Evolutionary conservation across 2,329 filamentous ascomycete species (phyloP).

Genomic region (Colletotrichum musicola): DNA sequence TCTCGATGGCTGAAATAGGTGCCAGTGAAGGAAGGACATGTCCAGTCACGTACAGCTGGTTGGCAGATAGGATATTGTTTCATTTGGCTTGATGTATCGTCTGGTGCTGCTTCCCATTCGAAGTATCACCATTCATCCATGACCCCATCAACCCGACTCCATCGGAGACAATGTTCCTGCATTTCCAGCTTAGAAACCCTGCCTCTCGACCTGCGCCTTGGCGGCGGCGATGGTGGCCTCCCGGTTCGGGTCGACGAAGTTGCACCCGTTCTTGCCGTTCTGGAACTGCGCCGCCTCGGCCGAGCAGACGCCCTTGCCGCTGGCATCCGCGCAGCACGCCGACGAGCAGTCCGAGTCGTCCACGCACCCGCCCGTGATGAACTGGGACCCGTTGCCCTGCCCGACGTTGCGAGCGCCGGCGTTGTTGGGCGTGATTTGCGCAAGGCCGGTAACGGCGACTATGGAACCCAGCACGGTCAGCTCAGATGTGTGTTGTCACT

Average conservation of each 20-base stretch:
- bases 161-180: slow-evolving; percentile 5
- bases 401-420: slow-evolving; percentile 38
- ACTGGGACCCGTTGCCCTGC: slow-evolving; percentile 42
- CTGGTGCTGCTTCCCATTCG: too few species aligned
- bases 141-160: neutral
- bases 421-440: slow-evolving; percentile 43
- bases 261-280: slow-evolving; percentile 50
- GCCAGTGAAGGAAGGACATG: too few species aligned
- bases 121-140: neutral
- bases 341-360: slow-evolving; percentile 45
- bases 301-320: slow-evolving; percentile 46
- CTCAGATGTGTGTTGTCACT: neutral
- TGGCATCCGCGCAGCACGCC: slow-evolving; percentile 46
- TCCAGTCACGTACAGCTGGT: too few species aligned
- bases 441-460: slow-evolving; percentile 41
- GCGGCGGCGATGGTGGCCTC: slow-evolving; percentile 36
- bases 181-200: slow-evolving; percentile 37
- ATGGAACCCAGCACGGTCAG: neutral
- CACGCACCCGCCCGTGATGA: slow-evolving; percentile 48
- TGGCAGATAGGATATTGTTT: too few species aligned
- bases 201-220: slow-evolving; percentile 30
- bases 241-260: slow-evolving; percentile 44
- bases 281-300: slow-evolving; percentile 45
- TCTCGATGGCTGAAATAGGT: too few species aligned
- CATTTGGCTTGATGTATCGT: too few species aligned